Conservation (phyloP, 257 asterid genomes). For the Solanum corneliomulleri region DNA sequence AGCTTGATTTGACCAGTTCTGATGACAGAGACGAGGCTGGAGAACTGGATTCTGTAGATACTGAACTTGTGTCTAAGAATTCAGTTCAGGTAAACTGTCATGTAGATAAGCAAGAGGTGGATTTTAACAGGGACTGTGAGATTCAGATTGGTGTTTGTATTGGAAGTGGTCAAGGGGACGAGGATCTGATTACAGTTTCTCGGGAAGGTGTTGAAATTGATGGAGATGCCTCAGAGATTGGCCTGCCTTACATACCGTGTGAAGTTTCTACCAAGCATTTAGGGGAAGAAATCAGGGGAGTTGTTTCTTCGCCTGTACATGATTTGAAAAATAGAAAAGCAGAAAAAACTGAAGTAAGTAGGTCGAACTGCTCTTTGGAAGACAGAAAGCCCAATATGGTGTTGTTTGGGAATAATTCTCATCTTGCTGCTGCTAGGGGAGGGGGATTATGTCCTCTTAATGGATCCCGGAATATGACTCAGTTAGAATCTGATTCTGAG, state of each 20-base stretch:
- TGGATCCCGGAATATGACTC: conserved; percentile 21
- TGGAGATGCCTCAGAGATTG: conserved; percentile 14
- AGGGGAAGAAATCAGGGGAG: conserved; percentile 14
- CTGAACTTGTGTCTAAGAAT: conserved; percentile 15
- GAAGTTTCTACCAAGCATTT: conserved; percentile 17
- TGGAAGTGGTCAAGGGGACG: conserved; percentile 7
- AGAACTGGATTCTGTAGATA: conserved; percentile 20
- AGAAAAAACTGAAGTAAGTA: conserved; percentile 9
- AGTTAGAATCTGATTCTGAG: conserved; percentile 12
- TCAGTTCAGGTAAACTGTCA: conserved; percentile 3
- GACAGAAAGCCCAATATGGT: conserved; percentile 9
- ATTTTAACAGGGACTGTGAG: conserved; percentile 14
- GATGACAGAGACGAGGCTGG: conserved; percentile 16
- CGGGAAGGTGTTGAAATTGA: conserved; percentile 8
- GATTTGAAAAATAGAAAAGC: conserved; percentile 1
- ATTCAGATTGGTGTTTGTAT: conserved; percentile 8
- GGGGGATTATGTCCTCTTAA: neutral
- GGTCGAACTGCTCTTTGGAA: conserved; percentile 6
- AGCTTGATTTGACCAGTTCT: conserved; percentile 28
- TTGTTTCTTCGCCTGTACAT: conserved; percentile 13
- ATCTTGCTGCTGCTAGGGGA: neutral
- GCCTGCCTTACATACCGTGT: conserved; percentile 7
- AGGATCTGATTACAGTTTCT: conserved; percentile 11
- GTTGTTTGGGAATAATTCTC: conserved; percentile 8
- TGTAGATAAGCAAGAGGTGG: conserved; percentile 24